These are phyloP conservation scores for Serendipita indica DNA, from an alignment of 768 basidiomycete genomes.

Conservation along the genomic window DNA sequence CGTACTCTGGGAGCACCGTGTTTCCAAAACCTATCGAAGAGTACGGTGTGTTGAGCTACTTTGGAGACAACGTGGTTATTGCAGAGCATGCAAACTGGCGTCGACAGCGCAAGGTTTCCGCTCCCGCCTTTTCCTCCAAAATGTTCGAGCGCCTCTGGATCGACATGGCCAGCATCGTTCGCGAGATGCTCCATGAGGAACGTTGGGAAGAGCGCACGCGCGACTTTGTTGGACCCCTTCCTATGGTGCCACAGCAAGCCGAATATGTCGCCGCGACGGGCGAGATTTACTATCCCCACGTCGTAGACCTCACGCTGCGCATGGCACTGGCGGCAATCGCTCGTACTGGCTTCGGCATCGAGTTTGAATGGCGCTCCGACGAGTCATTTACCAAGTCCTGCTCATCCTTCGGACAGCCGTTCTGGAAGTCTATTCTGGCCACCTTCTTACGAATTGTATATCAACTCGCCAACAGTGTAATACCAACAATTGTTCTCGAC, in stretches of 20 bases:
- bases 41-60: conserved; percentile 5
- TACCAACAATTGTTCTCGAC: too few relatives aligned
- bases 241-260: not conserved
- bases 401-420: not conserved
- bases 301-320: conserved; percentile 6
- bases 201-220: not conserved
- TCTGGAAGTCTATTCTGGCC: too few relatives aligned
- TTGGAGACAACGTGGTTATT: conserved; percentile 5
- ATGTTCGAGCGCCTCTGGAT: conserved; percentile 4
- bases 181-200: not conserved
- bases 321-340: conserved; percentile 1
- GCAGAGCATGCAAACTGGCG: conserved; percentile 1
- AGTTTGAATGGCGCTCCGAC: conserved; percentile 7
- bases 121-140: conserved; percentile 3
- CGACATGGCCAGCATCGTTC: conserved; percentile 7
- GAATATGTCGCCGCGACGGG: not conserved
- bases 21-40: conserved; percentile 7
- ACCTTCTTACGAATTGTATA: too few relatives aligned
- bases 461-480: too few relatives aligned
- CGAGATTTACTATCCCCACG: not conserved
- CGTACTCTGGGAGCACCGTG: not conserved
- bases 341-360: conserved; percentile 6
- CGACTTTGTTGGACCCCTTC: not conserved
- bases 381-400: conserved; percentile 4
- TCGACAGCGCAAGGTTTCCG: conserved; percentile 3